Evolutionary conservation across 1,284 basidiomycete genomes (phyloP).

Genomic region (Cutaneotrichosporon cutaneum): DNA sequence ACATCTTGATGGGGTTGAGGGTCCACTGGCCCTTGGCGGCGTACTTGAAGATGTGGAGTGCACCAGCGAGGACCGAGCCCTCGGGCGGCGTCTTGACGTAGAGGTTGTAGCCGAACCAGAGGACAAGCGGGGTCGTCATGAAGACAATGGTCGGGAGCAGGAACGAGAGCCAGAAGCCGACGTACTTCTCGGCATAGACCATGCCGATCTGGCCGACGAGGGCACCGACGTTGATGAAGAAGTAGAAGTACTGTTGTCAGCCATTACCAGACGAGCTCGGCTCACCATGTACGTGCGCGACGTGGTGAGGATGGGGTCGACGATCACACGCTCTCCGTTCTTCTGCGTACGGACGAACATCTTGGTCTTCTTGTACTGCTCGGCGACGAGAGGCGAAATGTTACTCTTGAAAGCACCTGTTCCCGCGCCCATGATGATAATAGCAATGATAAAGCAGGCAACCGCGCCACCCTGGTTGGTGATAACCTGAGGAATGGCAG

Average conservation of each 20-base stretch:
- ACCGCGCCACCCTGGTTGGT: conserved; percentile 8
- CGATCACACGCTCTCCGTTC: conserved; percentile 49
- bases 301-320: conserved; percentile 49
- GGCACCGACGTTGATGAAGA: conserved; percentile 50
- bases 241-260: conserved; percentile 35
- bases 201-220: conserved; percentile 46
- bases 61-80: conserved; percentile 55
- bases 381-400: conserved; percentile 49
- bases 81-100: conserved; percentile 52
- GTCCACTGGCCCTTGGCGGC: conserved; percentile 20
- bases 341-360: conserved; percentile 37
- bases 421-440: conserved; percentile 47
- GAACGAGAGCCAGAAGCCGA: conserved; percentile 55
- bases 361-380: conserved; percentile 48
- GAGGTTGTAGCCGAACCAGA: conserved; percentile 10
- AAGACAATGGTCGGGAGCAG: conserved; percentile 57
- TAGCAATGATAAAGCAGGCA: conserved; percentile 48
- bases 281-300: conserved; percentile 35
- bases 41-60: conserved; percentile 38
- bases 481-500: conserved; percentile 49
- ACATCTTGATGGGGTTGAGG: not conserved
- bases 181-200: conserved; percentile 44
- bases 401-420: conserved; percentile 51
- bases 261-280: conserved; percentile 5
- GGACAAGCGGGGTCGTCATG: conserved; percentile 47